Percentiles rank a stretch among this genome's conserved stretches.
Evolutionary conservation across 1,284 basidiomycete genomes (phyloP).

Genomic region (Vanrija sp.): DNA sequence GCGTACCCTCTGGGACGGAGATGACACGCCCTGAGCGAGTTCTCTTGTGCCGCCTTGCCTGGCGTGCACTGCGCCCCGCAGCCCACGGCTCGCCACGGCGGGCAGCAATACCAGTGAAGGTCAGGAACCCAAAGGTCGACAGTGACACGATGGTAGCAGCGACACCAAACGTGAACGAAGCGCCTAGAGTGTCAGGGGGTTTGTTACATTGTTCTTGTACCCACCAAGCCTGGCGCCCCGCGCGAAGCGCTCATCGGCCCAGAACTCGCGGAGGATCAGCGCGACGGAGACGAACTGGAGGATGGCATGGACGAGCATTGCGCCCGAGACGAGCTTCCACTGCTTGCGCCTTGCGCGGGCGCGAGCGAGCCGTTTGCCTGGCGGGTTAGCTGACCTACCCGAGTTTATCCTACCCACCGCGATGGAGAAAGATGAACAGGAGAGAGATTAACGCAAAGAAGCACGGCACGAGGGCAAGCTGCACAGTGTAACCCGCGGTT

Average conservation of each 20-base stretch:
- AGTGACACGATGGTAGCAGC: conserved; percentile 39
- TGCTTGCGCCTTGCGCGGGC: conserved; percentile 44
- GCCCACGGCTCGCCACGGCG: conserved; percentile 48
- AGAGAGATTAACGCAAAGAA: conserved; percentile 42
- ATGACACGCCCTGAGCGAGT: conserved; percentile 45
- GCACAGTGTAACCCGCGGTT: conserved; percentile 45
- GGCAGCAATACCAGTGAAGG: conserved; percentile 47
- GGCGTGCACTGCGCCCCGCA: conserved; percentile 41
- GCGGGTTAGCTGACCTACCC: not conserved
- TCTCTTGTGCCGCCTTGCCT: conserved; percentile 40
- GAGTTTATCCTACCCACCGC: conserved; percentile 25
- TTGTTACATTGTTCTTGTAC: conserved; percentile 1
- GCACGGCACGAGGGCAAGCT: conserved; percentile 46
- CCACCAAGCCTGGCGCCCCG: conserved; percentile 38
- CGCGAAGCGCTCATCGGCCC: conserved; percentile 43
- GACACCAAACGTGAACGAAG: conserved; percentile 43
- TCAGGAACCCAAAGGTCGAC: conserved; percentile 35
- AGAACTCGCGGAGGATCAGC: conserved; percentile 43
- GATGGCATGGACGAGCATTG: conserved; percentile 44
- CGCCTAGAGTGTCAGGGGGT: conserved; percentile 22
- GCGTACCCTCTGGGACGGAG: conserved; percentile 37
- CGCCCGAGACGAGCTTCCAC: conserved; percentile 48
- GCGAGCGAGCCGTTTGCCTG: conserved; percentile 41
- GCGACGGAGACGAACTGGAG: conserved; percentile 41
- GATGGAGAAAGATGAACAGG: conserved; percentile 47